phyloP scores from a whole-genome alignment of 78 protist species.

The Guillardia theta region DNA sequence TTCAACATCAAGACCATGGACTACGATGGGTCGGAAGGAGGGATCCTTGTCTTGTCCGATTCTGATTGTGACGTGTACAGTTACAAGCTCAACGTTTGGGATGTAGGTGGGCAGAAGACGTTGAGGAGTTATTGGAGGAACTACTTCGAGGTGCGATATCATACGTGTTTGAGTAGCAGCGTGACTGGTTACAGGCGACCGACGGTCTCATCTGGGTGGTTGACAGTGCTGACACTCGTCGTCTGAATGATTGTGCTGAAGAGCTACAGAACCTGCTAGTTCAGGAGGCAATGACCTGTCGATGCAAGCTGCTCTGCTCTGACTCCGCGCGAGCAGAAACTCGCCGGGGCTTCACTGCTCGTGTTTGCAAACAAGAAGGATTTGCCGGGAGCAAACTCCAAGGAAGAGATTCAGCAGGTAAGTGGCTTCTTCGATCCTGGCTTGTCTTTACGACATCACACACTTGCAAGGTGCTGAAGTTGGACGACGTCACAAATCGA shows the following conservation, averaged over 20 bases:
- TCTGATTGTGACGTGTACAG: constrained; percentile 47
- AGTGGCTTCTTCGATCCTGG: constrained; percentile 14
- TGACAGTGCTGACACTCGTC: constrained; percentile 43
- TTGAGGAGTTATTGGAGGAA: constrained; percentile 86
- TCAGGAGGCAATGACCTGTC: constrained; percentile 54
- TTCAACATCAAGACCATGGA: constrained; percentile 91
- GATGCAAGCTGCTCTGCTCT: neutral
- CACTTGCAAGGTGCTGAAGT: neutral
- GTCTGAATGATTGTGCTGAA: constrained; percentile 82
- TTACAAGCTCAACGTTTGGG: constrained; percentile 96
- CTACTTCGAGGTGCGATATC: neutral
- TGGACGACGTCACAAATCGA: constrained; percentile 67
- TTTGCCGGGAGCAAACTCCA: constrained; percentile 76
- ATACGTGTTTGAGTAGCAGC: constrained; percentile 71
- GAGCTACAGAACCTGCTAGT: constrained; percentile 69
- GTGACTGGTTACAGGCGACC: constrained; percentile 93
- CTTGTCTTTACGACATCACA: neutral
- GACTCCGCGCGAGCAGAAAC: constrained; percentile 20
- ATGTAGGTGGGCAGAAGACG: constrained; percentile 98
- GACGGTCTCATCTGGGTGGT: constrained; percentile 98
- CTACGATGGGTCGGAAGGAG: constrained; percentile 52
- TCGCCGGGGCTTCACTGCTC: constrained; percentile 96
- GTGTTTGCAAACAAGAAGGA: constrained; percentile 98
- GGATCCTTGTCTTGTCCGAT: neutral
- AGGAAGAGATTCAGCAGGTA: constrained; percentile 72